Evolutionary conservation across 1,139 yeast genomes (phyloP).

Genomic region (Lodderomyces metapsilosis): DNA sequence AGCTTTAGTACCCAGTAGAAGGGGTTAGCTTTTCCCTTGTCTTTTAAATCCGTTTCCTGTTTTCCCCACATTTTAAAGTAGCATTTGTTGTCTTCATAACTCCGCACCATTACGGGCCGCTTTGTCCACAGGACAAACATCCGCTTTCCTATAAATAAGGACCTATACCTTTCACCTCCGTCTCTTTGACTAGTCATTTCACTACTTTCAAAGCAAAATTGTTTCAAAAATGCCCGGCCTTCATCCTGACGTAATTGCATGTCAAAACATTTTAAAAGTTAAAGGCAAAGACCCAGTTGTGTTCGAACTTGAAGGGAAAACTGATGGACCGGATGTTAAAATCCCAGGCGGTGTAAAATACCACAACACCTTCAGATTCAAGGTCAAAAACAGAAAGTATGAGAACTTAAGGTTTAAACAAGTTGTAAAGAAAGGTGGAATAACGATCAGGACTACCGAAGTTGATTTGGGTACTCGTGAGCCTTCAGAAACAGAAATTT

Average conservation of each 20-base stretch:
- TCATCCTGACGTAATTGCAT: slow-evolving; percentile 33
- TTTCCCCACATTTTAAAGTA: no score
- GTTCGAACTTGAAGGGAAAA: slow-evolving; percentile 28
- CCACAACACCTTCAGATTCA: slow-evolving; percentile 33
- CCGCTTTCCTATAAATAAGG: no score
- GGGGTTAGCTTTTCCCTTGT: no score
- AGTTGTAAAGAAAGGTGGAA: slow-evolving; percentile 40
- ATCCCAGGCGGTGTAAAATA: slow-evolving; percentile 44
- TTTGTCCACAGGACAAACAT: no score
- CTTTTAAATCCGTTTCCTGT: no score
- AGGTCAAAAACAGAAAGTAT: slow-evolving; percentile 30
- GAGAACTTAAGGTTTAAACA: slow-evolving; percentile 37
- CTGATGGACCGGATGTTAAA: slow-evolving; percentile 27
- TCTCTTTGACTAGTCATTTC: no score
- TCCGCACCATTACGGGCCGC: no score
- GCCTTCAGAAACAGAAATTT: slow-evolving; percentile 28
- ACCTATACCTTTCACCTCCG: no score
- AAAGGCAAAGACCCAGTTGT: slow-evolving; percentile 30
- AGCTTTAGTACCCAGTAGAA: no score
- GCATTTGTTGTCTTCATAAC: no score
- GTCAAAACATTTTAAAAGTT: slow-evolving; percentile 31
- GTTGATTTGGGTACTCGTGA: slow-evolving; percentile 32
- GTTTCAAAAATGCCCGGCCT: slow-evolving; percentile 8
- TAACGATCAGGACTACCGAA: slow-evolving; percentile 33
- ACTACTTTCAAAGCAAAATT: no score